A percentile compares a stretch with the other conserved stretches of the same genome.
phyloP scores from a whole-genome alignment of 768 basidiomycete species.

The Chalciporus sphaerocephalus region DNA sequence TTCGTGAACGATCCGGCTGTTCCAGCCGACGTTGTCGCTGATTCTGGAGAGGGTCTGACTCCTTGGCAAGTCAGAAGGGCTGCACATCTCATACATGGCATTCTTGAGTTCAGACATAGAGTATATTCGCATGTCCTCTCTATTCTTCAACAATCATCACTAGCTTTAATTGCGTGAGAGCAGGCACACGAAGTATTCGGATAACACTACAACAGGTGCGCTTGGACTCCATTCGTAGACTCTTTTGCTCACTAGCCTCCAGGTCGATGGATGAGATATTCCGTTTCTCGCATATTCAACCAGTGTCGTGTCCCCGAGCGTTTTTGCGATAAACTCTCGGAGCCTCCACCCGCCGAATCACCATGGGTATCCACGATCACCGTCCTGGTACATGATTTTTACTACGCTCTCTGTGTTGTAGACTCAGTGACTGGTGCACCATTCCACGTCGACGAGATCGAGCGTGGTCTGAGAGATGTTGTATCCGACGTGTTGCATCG shows the following conservation, averaged over 20 bases:
- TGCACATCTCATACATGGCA: slow-evolving; percentile 72
- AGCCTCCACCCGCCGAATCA: slow-evolving; percentile 40
- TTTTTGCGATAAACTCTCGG: slow-evolving; percentile 56
- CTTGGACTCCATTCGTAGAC: neutral
- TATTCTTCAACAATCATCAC: neutral
- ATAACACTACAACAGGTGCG: slow-evolving; percentile 67
- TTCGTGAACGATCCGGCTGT: slow-evolving; percentile 70
- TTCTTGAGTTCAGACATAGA: slow-evolving; percentile 67
- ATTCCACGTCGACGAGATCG: slow-evolving; percentile 39
- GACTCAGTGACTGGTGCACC: slow-evolving; percentile 29
- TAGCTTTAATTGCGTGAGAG: slow-evolving; percentile 5
- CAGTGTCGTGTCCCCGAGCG: slow-evolving; percentile 68
- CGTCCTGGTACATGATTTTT: slow-evolving; percentile 72
- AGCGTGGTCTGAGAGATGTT: slow-evolving; percentile 41
- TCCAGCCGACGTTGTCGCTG: slow-evolving; percentile 37
- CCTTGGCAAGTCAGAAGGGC: slow-evolving; percentile 85
- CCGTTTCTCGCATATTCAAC: slow-evolving; percentile 65
- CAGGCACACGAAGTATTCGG: slow-evolving; percentile 67
- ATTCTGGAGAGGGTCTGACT: slow-evolving; percentile 42
- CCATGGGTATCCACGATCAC: slow-evolving; percentile 49
- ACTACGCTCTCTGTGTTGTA: slow-evolving; percentile 69
- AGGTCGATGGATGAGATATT: slow-evolving; percentile 65
- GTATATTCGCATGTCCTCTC: slow-evolving; percentile 50
- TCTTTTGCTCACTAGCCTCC: slow-evolving; percentile 1
- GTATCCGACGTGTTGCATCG: slow-evolving; percentile 57